Percentiles rank a stretch among this genome's conserved stretches.
Conservation (phyloP, 2,329 filamentous ascomycete genomes). For the Cordyceps cateniannulata region DNA sequence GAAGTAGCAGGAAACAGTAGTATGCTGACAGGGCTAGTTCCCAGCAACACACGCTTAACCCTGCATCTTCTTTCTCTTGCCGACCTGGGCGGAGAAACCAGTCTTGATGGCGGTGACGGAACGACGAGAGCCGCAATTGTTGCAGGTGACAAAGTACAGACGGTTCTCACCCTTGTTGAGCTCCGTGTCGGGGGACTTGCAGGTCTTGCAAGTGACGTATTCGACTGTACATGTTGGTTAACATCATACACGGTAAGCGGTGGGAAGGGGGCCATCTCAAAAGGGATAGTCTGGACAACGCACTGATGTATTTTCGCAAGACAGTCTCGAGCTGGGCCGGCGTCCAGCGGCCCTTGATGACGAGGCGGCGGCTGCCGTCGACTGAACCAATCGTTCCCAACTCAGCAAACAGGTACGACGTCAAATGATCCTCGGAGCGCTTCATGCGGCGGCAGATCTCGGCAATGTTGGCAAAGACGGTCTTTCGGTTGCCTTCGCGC, state of each 20-base stretch:
- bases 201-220: conserved; percentile 99
- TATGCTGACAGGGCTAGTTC: not conserved
- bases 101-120: conserved; percentile 98
- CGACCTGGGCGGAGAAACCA: conserved; percentile 99
- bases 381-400: conserved; percentile 95
- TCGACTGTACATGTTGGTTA: conserved; percentile 55
- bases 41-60: conserved; percentile 45
- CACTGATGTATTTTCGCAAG: conserved; percentile 88
- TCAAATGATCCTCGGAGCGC: conserved; percentile 95
- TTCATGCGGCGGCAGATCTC: conserved; percentile 99
- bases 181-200: conserved; percentile 88
- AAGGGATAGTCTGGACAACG: conserved; percentile 27
- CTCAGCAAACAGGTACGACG: conserved; percentile 93
- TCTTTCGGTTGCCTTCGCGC: conserved; percentile 99
- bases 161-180: conserved; percentile 99
- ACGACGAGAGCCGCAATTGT: conserved; percentile 70
- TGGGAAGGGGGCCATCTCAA: not conserved
- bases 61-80: conserved; percentile 94
- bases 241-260: not conserved
- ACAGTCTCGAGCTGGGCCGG: conserved; percentile 99
- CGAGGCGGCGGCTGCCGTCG: conserved; percentile 83
- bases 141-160: conserved; percentile 98
- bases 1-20: no score
- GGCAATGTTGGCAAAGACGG: conserved; percentile 97
- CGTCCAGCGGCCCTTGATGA: conserved; percentile 99